Evolutionary conservation across 768 basidiomycete genomes (phyloP).

Genomic region (Boletus barrowsii): DNA sequence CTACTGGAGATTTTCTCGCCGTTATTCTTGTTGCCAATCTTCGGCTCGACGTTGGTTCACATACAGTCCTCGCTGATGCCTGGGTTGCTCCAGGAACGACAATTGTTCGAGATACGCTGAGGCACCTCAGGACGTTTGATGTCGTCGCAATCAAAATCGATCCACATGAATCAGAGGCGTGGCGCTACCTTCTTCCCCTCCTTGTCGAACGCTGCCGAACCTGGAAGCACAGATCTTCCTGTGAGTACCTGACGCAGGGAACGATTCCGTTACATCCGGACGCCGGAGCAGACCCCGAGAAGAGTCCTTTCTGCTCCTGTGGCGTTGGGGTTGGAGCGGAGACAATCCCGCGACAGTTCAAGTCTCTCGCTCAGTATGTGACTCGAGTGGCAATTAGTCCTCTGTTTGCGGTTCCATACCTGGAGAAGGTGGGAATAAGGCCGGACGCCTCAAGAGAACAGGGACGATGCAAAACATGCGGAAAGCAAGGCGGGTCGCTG

Average conservation of each 20-base stretch:
- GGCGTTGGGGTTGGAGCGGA: conserved; percentile 48
- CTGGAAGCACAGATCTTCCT: conserved; percentile 46
- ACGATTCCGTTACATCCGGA: conserved; percentile 38
- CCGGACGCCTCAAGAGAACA: background rate
- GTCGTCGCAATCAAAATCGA: conserved; percentile 15
- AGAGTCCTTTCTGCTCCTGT: conserved; percentile 50
- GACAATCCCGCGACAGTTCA: conserved; percentile 38
- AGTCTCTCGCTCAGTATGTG: conserved; percentile 38
- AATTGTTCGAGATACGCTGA: conserved; percentile 2
- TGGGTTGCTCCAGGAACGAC: conserved; percentile 41
- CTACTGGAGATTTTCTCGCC: conserved; percentile 27
- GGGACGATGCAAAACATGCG: conserved; percentile 20
- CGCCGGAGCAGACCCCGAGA: conserved; percentile 30
- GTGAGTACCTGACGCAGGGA: conserved; percentile 42
- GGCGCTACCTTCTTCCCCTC: conserved; percentile 51
- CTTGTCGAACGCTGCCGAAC: conserved; percentile 52
- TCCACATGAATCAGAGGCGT: conserved; percentile 30
- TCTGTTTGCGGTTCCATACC: conserved; percentile 49
- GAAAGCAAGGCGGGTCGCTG: conserved; percentile 23
- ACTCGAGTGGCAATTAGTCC: conserved; percentile 53
- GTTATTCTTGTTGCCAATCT: conserved; percentile 47
- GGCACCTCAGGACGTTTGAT: conserved; percentile 6
- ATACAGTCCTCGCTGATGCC: conserved; percentile 51
- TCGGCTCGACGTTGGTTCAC: conserved; percentile 45
- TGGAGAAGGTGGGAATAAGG: conserved; percentile 37